These are phyloP conservation scores for Begonia loranthoides DNA, from an alignment of 306 rosid species.

Conservation along the genomic window DNA sequence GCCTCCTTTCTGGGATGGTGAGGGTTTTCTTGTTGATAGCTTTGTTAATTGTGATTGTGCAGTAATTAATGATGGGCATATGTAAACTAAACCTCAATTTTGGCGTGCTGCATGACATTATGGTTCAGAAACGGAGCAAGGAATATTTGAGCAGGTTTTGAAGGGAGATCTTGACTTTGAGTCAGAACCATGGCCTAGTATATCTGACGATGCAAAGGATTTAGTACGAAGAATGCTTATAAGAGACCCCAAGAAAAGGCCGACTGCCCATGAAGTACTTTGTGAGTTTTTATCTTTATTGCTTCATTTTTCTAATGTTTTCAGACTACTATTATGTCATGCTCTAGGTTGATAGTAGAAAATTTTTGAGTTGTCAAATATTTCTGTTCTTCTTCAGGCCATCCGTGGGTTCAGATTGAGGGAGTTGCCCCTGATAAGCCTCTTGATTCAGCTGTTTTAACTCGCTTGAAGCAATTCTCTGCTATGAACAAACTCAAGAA, in stretches of 20 bases:
- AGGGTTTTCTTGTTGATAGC: conserved; percentile 16
- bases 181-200: conserved; percentile 95
- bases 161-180: conserved; percentile 80
- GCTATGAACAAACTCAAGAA: conserved; percentile 83
- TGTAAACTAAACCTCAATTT: conserved; percentile 4
- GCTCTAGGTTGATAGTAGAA: no score
- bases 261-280: conserved; percentile 90
- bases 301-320: not conserved
- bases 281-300: conserved; percentile 43
- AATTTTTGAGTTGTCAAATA: no score
- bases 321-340: not conserved
- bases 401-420: conserved; percentile 78
- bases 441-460: conserved; percentile 80
- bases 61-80: conserved; percentile 3
- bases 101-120: conserved; percentile 9
- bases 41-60: not conserved
- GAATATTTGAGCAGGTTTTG: conserved; percentile 94
- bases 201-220: conserved; percentile 84
- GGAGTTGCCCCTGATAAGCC: conserved; percentile 88
- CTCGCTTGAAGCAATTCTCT: conserved; percentile 92
- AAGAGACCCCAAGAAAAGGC: conserved; percentile 76
- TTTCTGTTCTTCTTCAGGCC: conserved; percentile 40
- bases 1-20: conserved; percentile 99
- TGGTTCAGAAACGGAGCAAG: conserved; percentile 76
- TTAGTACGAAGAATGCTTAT: conserved; percentile 78